A percentile compares a stretch with the other conserved stretches of the same genome.
phyloP scores from a whole-genome alignment of 257 asterid species.

The Solanum medicagineum region DNA sequence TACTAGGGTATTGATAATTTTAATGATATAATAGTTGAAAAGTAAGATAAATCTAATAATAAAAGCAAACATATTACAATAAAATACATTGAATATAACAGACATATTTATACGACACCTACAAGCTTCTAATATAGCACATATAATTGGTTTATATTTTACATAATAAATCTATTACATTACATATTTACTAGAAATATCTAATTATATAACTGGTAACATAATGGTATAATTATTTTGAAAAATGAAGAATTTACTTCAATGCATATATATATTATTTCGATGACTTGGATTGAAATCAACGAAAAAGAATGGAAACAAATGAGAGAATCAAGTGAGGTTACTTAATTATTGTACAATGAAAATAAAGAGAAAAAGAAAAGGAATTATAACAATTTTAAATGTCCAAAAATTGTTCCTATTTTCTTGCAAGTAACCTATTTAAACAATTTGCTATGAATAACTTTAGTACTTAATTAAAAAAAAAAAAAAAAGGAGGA shows the following conservation, averaged over 20 bases:
- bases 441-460: background rate
- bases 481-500: background rate
- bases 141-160: background rate
- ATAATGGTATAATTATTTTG: background rate
- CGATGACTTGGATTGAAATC: background rate
- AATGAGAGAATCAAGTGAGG: background rate
- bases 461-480: background rate
- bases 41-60: background rate
- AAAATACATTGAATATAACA: background rate
- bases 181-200: background rate
- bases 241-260: background rate
- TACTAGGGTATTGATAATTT: background rate
- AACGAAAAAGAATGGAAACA: background rate
- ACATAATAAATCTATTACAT: background rate
- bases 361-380: background rate
- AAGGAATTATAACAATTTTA: background rate
- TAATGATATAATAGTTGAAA: background rate
- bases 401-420: background rate
- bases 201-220: background rate
- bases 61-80: background rate
- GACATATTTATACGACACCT: background rate
- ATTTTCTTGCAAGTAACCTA: background rate
- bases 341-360: background rate
- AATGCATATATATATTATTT: background rate
- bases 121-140: background rate